These are phyloP conservation scores for Volvox africanus DNA, from an alignment of 139 green algal genomes.

Conservation along the genomic window DNA sequence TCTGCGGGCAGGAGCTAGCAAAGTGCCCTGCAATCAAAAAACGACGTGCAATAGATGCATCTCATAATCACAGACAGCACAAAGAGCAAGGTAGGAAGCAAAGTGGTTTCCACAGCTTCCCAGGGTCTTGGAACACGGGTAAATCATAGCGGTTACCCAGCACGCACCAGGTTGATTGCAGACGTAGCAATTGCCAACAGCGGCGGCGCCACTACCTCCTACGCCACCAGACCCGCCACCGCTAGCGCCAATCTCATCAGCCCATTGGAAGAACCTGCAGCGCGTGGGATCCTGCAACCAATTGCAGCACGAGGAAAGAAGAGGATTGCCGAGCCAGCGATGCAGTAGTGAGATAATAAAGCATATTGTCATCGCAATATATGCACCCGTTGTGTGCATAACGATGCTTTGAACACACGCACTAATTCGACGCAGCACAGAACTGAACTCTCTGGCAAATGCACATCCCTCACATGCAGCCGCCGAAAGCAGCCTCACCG, in stretches of 20 bases:
- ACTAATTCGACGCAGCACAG: too few species aligned
- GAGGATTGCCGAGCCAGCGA: too few species aligned
- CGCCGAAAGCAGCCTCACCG: too few species aligned
- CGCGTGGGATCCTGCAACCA: constrained; percentile 45
- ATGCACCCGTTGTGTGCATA: too few species aligned
- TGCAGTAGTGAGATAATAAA: too few species aligned
- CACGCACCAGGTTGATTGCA: constrained; percentile 47
- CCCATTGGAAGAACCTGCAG: constrained; percentile 55
- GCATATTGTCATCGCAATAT: too few species aligned
- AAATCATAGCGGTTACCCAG: neutral
- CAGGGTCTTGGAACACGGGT: neutral
- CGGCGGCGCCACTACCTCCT: constrained; percentile 18
- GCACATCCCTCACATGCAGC: too few species aligned
- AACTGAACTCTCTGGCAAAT: too few species aligned
- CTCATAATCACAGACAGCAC: too few species aligned
- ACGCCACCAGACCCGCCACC: neutral
- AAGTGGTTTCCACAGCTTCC: neutral
- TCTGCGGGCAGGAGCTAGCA: constrained; percentile 22
- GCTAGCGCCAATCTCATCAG: constrained; percentile 17
- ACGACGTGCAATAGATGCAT: too few species aligned
- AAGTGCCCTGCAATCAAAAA: constrained; percentile 17
- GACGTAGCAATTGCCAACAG: constrained; percentile 1
- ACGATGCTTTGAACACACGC: too few species aligned
- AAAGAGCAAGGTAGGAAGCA: neutral
- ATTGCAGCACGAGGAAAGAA: too few species aligned